These are phyloP conservation scores for Cladosporium velox DNA, from an alignment of 2,329 filamentous ascomycete genomes.

Conservation along the genomic window DNA sequence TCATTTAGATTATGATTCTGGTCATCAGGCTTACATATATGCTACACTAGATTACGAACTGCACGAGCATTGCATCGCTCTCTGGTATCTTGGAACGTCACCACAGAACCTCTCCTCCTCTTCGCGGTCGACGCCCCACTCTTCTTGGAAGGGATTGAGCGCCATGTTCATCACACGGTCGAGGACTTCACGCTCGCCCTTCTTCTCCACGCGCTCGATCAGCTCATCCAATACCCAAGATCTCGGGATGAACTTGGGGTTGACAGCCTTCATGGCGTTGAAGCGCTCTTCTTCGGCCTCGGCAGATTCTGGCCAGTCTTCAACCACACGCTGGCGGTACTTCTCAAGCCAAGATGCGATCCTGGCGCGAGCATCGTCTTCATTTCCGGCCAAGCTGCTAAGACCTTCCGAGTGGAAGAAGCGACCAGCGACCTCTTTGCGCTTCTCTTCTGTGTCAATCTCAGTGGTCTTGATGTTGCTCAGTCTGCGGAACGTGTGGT, in stretches of 20 bases:
- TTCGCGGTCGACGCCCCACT: constrained; percentile 65
- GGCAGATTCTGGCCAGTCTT: constrained; percentile 70
- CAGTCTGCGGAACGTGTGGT: constrained; percentile 86
- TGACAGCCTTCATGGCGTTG: constrained; percentile 76
- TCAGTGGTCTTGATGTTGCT: constrained; percentile 63
- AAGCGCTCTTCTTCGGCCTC: constrained; percentile 64
- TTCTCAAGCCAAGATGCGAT: constrained; percentile 78
- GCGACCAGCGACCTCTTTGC: constrained; percentile 64
- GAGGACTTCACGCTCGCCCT: constrained; percentile 77
- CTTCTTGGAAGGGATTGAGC: constrained; percentile 79
- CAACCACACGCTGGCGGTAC: constrained; percentile 70
- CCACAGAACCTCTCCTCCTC: constrained; percentile 83
- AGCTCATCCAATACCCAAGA: constrained; percentile 93
- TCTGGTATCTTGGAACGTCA: constrained; percentile 75
- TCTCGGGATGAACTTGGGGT: constrained; percentile 89
- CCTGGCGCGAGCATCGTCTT: constrained; percentile 64
- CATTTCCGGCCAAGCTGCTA: constrained; percentile 57
- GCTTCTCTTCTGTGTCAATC: constrained; percentile 63
- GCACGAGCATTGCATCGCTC: constrained; percentile 92
- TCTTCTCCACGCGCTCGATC: constrained; percentile 84
- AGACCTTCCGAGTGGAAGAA: constrained; percentile 82
- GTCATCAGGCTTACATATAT: neutral
- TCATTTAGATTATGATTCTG: neutral
- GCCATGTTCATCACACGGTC: constrained; percentile 78
- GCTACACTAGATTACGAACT: constrained; percentile 62